These are phyloP conservation scores for Colletotrichum lentis DNA, from an alignment of 2,329 filamentous ascomycete species.

Conservation along the genomic window DNA sequence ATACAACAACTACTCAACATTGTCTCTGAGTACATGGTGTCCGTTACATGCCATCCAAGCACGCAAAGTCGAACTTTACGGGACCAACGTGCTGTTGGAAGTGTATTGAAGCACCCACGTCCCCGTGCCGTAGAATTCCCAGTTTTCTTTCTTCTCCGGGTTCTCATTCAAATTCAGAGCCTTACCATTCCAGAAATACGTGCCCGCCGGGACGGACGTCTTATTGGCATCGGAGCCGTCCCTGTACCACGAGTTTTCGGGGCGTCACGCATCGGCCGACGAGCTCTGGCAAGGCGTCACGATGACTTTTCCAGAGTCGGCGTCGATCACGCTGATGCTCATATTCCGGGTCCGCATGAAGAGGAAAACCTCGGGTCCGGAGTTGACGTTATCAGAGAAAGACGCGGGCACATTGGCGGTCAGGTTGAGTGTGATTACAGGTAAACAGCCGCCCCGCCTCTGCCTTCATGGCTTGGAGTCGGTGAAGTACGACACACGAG, in stretches of 20 bases:
- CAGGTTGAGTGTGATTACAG: conserved; percentile 5
- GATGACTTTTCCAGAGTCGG: background rate
- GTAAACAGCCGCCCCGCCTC: conserved; percentile 10
- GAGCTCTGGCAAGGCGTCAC: background rate
- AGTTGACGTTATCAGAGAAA: conserved; percentile 8
- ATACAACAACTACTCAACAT: background rate
- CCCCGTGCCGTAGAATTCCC: background rate
- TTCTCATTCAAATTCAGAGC: conserved; percentile 2
- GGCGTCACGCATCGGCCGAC: background rate
- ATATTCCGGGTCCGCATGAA: background rate
- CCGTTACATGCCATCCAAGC: background rate
- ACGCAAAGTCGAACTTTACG: background rate
- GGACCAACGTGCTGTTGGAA: background rate
- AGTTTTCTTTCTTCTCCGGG: background rate
- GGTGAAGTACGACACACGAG: too few relatives aligned
- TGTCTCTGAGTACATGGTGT: background rate
- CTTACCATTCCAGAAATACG: conserved; percentile 14
- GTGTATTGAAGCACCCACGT: conserved; percentile 22
- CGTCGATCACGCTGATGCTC: conserved; percentile 13
- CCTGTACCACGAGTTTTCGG: conserved; percentile 15
- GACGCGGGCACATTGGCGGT: conserved; percentile 9
- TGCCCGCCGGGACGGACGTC: conserved; percentile 4
- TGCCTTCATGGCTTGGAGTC: background rate
- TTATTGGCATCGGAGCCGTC: conserved; percentile 24
- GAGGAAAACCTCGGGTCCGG: conserved; percentile 6